phyloP scores from a whole-genome alignment of 176 grass and related monocot species.

The Triticum timopheevii region DNA sequence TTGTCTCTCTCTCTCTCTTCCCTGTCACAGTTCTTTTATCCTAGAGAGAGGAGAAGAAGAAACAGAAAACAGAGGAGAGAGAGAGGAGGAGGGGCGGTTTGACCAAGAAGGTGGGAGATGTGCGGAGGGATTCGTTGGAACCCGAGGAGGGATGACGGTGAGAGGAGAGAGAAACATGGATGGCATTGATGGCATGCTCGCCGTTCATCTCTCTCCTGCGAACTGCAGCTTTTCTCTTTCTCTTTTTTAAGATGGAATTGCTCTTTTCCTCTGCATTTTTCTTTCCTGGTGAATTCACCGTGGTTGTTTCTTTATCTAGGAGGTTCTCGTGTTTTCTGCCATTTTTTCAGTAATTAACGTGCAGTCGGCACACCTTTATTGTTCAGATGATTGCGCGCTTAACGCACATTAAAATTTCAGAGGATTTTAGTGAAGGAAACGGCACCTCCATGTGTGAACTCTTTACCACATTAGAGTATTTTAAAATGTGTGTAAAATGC shows the following conservation, averaged over 20 bases:
- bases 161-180: conserved; percentile 6
- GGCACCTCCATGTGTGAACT: neutral
- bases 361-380: too few relatives aligned
- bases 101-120: conserved; percentile 51
- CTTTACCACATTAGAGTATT: too few relatives aligned
- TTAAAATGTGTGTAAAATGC: too few relatives aligned
- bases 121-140: conserved; percentile 62
- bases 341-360: too few relatives aligned
- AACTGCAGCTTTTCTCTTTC: neutral
- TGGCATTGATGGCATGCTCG: conserved; percentile 28
- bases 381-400: too few relatives aligned
- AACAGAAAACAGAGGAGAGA: conserved; percentile 6
- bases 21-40: conserved; percentile 16
- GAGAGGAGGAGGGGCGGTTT: conserved; percentile 44
- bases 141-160: conserved; percentile 18
- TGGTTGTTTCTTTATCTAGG: neutral
- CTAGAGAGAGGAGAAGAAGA: neutral
- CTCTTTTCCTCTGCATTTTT: neutral
- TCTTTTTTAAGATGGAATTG: neutral
- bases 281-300: neutral
- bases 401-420: too few relatives aligned
- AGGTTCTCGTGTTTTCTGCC: neutral
- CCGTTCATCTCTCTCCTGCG: conserved; percentile 4
- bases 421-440: neutral
- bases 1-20: conserved; percentile 21